Evolutionary conservation across 2,329 filamentous ascomycete species (phyloP).

Genomic region (Aspergillus clavatus): DNA sequence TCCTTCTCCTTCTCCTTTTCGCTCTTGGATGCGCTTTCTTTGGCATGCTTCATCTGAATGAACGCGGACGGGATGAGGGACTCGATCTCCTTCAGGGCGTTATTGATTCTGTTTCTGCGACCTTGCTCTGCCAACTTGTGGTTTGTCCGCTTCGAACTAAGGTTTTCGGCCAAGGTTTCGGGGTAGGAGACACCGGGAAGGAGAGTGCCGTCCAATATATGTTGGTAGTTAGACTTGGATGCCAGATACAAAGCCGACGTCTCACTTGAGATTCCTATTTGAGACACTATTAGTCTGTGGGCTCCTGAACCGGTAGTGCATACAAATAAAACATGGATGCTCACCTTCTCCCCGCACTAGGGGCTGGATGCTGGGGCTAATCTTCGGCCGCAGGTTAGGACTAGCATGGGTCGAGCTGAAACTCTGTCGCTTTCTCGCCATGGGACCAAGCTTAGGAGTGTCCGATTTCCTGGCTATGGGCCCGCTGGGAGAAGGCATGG

Average conservation of each 20-base stretch:
- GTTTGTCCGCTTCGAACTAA: slow-evolving; percentile 93
- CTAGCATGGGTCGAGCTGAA: slow-evolving; percentile 71
- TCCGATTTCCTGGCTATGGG: slow-evolving; percentile 38
- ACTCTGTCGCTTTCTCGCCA: slow-evolving; percentile 65
- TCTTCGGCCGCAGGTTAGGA: slow-evolving; percentile 79
- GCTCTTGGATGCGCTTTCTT: slow-evolving; percentile 29
- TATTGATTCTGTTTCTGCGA: slow-evolving; percentile 89
- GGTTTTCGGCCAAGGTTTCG: slow-evolving; percentile 81
- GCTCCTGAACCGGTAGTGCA: no score
- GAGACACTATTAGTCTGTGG: no score
- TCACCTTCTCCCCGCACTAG: slow-evolving; percentile 67
- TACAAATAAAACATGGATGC: slow-evolving; percentile 27
- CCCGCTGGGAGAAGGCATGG: slow-evolving; percentile 49
- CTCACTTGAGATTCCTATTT: slow-evolving; percentile 50
- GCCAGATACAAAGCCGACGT: slow-evolving; percentile 71
- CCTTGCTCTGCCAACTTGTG: slow-evolving; percentile 98
- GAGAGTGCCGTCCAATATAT: slow-evolving; percentile 88
- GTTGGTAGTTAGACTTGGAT: slow-evolving; percentile 96
- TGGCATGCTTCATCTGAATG: slow-evolving; percentile 41
- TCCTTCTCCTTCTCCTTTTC: slow-evolving; percentile 47
- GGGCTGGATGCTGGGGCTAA: slow-evolving; percentile 92
- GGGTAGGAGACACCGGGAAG: slow-evolving; percentile 88
- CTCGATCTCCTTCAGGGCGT: slow-evolving; percentile 86
- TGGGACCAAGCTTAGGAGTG: slow-evolving; percentile 46
- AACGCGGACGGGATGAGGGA: slow-evolving; percentile 64